These are phyloP conservation scores for Aristolochia contorta DNA, from an alignment of 164 flowering plant species.

Conservation along the genomic window DNA sequence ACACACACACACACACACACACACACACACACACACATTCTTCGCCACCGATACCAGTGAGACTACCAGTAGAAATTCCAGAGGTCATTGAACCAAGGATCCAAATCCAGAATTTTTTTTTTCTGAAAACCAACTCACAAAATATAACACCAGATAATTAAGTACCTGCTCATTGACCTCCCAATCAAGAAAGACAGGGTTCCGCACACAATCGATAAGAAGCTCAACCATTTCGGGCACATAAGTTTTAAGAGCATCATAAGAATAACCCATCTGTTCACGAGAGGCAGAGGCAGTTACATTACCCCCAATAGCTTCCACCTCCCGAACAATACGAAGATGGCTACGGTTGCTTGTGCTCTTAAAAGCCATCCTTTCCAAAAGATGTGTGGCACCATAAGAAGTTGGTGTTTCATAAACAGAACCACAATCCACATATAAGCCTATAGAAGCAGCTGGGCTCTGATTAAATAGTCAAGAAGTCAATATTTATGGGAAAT, in stretches of 20 bases:
- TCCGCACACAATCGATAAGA: conserved; percentile 77
- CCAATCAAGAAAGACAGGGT: conserved; percentile 89
- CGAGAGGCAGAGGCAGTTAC: conserved; percentile 68
- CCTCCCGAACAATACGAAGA: conserved; percentile 74
- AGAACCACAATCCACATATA: conserved; percentile 80
- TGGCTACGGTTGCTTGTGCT: conserved; percentile 74
- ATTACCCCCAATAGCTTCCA: conserved; percentile 88
- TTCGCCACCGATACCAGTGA: too few relatives aligned
- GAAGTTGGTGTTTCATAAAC: conserved; percentile 56
- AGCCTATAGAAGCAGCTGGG: conserved; percentile 75
- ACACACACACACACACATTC: too few relatives aligned
- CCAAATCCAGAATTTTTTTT: too few relatives aligned
- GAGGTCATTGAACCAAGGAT: too few relatives aligned
- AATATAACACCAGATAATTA: background rate
- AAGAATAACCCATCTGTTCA: conserved; percentile 83
- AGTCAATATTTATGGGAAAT: background rate
- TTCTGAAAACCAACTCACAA: too few relatives aligned
- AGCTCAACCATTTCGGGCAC: conserved; percentile 86
- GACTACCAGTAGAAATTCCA: too few relatives aligned
- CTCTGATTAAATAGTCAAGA: conserved; percentile 28
- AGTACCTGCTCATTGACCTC: conserved; percentile 83
- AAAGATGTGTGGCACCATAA: conserved; percentile 62
- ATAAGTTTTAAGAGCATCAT: conserved; percentile 77
- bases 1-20: too few relatives aligned
- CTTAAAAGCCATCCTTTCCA: conserved; percentile 91